A percentile compares a stretch with the other conserved stretches of the same genome.
Conservation (phyloP, 1,284 basidiomycete genomes). For the Ustilago lituana region DNA sequence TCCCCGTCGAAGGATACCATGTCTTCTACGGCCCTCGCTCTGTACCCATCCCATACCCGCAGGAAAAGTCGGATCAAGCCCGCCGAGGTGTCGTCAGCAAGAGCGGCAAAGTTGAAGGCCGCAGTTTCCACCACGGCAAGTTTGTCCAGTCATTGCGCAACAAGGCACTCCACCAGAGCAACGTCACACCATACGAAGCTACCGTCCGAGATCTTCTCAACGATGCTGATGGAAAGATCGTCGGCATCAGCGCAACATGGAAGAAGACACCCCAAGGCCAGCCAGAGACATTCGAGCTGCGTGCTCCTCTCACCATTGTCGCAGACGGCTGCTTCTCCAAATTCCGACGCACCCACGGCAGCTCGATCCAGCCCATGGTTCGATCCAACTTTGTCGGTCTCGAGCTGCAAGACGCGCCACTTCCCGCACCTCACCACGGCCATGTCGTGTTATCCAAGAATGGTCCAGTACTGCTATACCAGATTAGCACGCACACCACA, state of each 20-base stretch:
- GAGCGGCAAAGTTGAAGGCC: conserved; percentile 71
- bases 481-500: conserved; percentile 80
- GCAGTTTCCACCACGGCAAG: conserved; percentile 93
- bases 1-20: conserved; percentile 86
- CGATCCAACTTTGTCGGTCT: conserved; percentile 84
- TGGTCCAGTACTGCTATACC: conserved; percentile 87
- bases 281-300: conserved; percentile 65
- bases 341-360: conserved; percentile 73
- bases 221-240: conserved; percentile 37
- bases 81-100: conserved; percentile 37
- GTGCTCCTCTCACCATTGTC: conserved; percentile 83
- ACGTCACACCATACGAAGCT: conserved; percentile 57
- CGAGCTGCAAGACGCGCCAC: conserved; percentile 77
- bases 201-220: conserved; percentile 59
- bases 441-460: conserved; percentile 79
- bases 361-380: conserved; percentile 70
- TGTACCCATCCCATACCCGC: conserved; percentile 88
- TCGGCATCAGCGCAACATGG: conserved; percentile 51
- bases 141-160: conserved; percentile 83
- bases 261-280: conserved; percentile 34
- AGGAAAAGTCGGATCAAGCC: conserved; percentile 64
- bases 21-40: conserved; percentile 75
- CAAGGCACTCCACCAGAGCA: conserved; percentile 71
- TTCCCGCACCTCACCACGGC: conserved; percentile 85
- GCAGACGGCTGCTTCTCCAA: conserved; percentile 96